Percentiles rank a stretch among this genome's conserved stretches.
Conservation (phyloP, 345 rosid genomes). For the Litchi chinensis region DNA sequence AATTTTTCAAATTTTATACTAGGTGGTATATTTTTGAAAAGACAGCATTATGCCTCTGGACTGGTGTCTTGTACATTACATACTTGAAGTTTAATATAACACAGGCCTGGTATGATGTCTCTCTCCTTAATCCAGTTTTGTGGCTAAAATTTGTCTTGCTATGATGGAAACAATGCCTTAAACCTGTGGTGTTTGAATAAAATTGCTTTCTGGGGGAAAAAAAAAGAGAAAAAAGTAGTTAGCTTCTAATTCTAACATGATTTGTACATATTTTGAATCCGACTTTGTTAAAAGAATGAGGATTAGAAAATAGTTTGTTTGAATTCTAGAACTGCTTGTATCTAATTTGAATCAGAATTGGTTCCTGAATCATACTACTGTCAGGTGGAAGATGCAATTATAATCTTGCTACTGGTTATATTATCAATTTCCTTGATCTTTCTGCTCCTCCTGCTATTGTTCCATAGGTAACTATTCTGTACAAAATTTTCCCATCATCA, state of each 20-base stretch:
- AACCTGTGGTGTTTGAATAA: background rate
- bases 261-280: conserved; percentile 10
- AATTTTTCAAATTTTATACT: conserved; percentile 6
- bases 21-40: conserved; percentile 97
- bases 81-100: conserved; percentile 65
- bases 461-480: conserved; percentile 68
- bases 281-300: background rate
- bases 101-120: conserved; percentile 63
- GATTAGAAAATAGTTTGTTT: no score
- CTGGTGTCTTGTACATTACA: conserved; percentile 71
- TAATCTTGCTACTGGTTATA: conserved; percentile 46
- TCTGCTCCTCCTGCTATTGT: conserved; percentile 80
- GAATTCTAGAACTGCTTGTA: conserved; percentile 6
- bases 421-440: conserved; percentile 34
- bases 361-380: conserved; percentile 27
- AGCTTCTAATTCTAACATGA: background rate
- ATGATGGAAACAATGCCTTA: background rate
- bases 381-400: conserved; percentile 91
- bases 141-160: background rate
- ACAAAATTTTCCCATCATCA: background rate
- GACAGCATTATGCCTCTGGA: conserved; percentile 86
- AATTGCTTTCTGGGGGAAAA: background rate
- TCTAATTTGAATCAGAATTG: conserved; percentile 8
- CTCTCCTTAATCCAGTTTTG: background rate
- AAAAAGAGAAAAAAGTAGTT: background rate